Percentiles rank a stretch among this genome's conserved stretches.
phyloP scores from a whole-genome alignment of 164 flowering plant species.

The Stephania cephalantha region DNA sequence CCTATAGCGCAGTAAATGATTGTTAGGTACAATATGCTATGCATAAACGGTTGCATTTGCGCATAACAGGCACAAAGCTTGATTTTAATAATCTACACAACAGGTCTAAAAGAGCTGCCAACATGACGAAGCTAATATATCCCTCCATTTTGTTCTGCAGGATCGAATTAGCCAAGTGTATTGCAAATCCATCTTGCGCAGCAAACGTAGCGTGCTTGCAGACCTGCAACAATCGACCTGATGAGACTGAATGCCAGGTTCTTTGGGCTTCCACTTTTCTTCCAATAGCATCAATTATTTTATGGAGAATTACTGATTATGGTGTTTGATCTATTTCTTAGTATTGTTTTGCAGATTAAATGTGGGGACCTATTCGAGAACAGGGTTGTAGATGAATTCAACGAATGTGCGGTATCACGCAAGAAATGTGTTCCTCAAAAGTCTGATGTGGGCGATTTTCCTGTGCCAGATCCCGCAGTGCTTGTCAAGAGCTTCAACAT shows the following conservation, averaged over 20 bases:
- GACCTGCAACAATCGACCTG: constrained; percentile 91
- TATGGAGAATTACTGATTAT: constrained; percentile 9
- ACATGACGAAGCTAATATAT: neutral
- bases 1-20: neutral
- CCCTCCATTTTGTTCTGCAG: constrained; percentile 27
- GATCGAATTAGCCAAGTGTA: constrained; percentile 88
- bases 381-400: constrained; percentile 82
- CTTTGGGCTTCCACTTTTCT: constrained; percentile 13
- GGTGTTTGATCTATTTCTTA: constrained; percentile 16
- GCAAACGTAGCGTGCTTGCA: constrained; percentile 96
- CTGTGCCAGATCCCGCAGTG: constrained; percentile 66
- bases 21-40: too few species aligned
- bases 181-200: constrained; percentile 89
- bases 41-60: too few species aligned
- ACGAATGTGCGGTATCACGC: constrained; percentile 93
- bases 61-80: neutral
- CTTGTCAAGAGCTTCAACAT: constrained; percentile 76
- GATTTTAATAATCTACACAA: neutral
- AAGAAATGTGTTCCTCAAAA: constrained; percentile 93
- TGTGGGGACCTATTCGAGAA: constrained; percentile 95
- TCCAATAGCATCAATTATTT: neutral
- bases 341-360: constrained; percentile 55
- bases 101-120: neutral
- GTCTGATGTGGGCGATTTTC: constrained; percentile 88
- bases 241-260: constrained; percentile 97